phyloP scores from a whole-genome alignment of 768 basidiomycete genomes.

The Trametes villosa region DNA sequence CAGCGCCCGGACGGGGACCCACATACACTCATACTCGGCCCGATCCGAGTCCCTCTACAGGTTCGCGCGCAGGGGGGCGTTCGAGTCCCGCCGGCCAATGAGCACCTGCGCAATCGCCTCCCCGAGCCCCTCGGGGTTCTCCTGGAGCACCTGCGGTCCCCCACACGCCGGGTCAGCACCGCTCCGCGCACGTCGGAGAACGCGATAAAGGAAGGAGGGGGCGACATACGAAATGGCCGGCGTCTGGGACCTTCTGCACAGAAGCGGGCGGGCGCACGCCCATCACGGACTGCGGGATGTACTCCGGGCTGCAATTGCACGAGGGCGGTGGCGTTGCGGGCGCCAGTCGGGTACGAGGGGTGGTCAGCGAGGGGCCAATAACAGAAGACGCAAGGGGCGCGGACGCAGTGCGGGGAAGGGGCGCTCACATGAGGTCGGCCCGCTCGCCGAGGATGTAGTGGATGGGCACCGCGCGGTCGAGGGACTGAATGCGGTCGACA shows the following conservation, averaged over 20 bases:
- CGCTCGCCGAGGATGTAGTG: slow-evolving; percentile 21
- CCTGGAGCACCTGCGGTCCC: slow-evolving; percentile 10
- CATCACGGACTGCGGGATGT: slow-evolving; percentile 5
- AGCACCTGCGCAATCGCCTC: slow-evolving; percentile 12
- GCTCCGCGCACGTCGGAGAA: background rate
- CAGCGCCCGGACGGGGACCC: too few species aligned
- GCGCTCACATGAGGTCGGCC: slow-evolving; percentile 16
- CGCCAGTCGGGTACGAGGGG: background rate
- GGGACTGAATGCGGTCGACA: slow-evolving; percentile 11
- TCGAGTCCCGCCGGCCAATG: background rate
- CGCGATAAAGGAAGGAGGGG: background rate
- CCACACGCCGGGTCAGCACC: background rate
- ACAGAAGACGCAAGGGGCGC: too few species aligned
- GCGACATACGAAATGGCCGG: slow-evolving; percentile 9
- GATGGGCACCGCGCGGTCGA: slow-evolving; percentile 5
- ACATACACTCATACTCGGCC: too few species aligned
- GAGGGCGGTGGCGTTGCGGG: background rate
- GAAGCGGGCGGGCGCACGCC: background rate
- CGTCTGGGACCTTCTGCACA: slow-evolving; percentile 5
- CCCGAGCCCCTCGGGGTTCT: slow-evolving; percentile 12
- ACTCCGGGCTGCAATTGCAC: background rate
- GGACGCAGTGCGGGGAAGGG: too few species aligned
- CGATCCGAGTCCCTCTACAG: too few species aligned
- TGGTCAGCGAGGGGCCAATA: too few species aligned
- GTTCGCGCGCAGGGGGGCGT: background rate